These are phyloP conservation scores for Stagonosporopsis chrysanthemi DNA, from an alignment of 2,329 filamentous ascomycete genomes.

Conservation along the genomic window DNA sequence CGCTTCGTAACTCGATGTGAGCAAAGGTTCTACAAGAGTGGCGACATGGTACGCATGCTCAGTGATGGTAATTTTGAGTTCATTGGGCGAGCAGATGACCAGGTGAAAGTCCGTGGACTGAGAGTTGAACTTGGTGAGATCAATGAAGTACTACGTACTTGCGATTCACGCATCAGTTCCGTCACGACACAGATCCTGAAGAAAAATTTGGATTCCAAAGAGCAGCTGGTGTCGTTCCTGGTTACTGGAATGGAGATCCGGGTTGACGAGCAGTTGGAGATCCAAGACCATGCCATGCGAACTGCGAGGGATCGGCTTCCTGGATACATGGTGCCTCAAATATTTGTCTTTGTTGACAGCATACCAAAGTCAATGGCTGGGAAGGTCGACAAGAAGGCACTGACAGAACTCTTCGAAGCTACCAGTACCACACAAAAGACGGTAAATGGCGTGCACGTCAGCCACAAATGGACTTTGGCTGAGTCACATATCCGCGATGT, in stretches of 20 bases:
- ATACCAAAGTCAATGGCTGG: slow-evolving; percentile 51
- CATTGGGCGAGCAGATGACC: slow-evolving; percentile 49
- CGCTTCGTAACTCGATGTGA: slow-evolving; percentile 41
- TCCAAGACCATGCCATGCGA: slow-evolving; percentile 31
- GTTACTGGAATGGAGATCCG: slow-evolving; percentile 8
- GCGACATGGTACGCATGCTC: slow-evolving; percentile 50
- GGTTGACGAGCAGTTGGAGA: slow-evolving; percentile 14
- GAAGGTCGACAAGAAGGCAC: slow-evolving; percentile 50
- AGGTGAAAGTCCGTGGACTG: slow-evolving; percentile 51
- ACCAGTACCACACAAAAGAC: slow-evolving; percentile 15
- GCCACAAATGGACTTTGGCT: slow-evolving; percentile 57
- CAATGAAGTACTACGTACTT: slow-evolving; percentile 38
- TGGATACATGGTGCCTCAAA: slow-evolving; percentile 50
- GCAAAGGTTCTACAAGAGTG: slow-evolving; percentile 49
- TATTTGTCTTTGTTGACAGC: slow-evolving; percentile 41
- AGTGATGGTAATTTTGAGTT: slow-evolving; percentile 51
- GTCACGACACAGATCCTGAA: slow-evolving; percentile 45
- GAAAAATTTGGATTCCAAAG: slow-evolving; percentile 34
- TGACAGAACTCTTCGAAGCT: slow-evolving; percentile 41
- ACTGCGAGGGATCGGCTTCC: slow-evolving; percentile 37
- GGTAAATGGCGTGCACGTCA: not conserved
- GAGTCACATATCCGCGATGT: slow-evolving; percentile 64
- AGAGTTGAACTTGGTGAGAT: slow-evolving; percentile 52
- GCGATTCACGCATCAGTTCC: slow-evolving; percentile 29
- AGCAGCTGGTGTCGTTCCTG: slow-evolving; percentile 50